Evolutionary conservation across 352 stramenopile genomes (phyloP), one percentile per base, ranked within the genome.

Genomic region (Phytophthora nicotianae): DNA sequence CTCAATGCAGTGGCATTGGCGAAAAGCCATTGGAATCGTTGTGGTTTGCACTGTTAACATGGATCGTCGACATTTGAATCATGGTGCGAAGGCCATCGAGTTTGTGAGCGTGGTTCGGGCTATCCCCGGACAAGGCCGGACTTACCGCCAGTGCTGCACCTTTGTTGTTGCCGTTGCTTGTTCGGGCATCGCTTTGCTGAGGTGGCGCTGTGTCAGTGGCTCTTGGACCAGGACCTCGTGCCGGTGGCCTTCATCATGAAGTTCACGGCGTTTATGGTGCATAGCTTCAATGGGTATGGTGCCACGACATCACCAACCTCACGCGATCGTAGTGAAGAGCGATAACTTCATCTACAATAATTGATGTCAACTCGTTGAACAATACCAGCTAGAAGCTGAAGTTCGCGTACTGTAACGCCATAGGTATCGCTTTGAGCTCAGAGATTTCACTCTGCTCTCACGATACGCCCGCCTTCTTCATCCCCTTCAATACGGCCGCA

Each of bases 141-240:
- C 60, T 62, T 68, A 64, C 46, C 46, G 47, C 45, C 47, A 57
- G 37, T 48, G 27, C 43, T 45, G 24, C 27, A 61, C 56, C 60
- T 68, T 51, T 60, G 40, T 33, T 51, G 43, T 37, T 38, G 50
- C 29, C 26, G 58, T 62, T 55, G 58, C 58, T 67, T 67, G 58
- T 50, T 56, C 58, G 33, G 26, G 26, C 19, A 6, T 35, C 16
- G 24, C 8, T 20, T 59, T 67, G 43, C 43, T 58, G 58, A 61
- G 58, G 42, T 56, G 56, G 56, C 56, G 16, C 14, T 23, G 13
- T 8, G 35, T 24, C 46, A 64, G 42, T 64, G 56, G 56, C 13
- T 4, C 24, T 7, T 29, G 24, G 24, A 3, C 24, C 24, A 29
- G 3, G n/a, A n/a, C n/a, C n/a, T n/a, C n/a, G n/a, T n/a, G n/a